These are phyloP conservation scores for Fusarium sp. DNA, from an alignment of 2,329 filamentous ascomycete genomes.

Conservation along the genomic window DNA sequence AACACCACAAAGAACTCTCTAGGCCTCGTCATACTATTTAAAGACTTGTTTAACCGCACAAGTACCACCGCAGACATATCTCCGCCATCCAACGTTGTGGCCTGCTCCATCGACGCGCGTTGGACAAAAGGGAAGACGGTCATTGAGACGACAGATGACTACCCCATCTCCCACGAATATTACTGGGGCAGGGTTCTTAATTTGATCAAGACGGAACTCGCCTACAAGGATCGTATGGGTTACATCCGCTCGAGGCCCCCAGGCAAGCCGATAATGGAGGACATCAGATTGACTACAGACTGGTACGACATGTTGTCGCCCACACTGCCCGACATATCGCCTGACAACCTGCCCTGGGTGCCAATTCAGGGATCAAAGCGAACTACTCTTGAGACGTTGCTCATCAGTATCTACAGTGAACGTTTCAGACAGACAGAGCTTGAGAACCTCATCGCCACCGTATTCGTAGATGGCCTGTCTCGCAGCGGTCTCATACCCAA, in stretches of 20 bases:
- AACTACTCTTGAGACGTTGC: not conserved
- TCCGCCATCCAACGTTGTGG: not conserved
- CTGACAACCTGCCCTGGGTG: not conserved
- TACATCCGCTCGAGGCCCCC: not conserved
- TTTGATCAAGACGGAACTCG: not conserved
- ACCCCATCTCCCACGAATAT: not conserved
- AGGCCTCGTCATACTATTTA: not conserved
- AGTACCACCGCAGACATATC: not conserved
- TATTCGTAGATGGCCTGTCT: not conserved
- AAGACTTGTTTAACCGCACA: not conserved
- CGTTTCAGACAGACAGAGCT: not conserved
- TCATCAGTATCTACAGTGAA: not conserved
- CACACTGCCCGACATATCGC: not conserved
- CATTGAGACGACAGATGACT: not conserved
- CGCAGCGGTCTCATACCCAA: not conserved
- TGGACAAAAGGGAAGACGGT: not conserved
- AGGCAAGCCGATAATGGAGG: not conserved
- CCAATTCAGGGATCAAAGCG: not conserved
- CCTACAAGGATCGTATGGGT: not conserved
- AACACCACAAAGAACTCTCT: not conserved
- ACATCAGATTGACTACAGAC: not conserved
- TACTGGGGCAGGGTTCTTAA: not conserved
- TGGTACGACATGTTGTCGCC: not conserved
- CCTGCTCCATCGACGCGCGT: not conserved
- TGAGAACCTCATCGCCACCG: not conserved